Evolutionary conservation across 805 yeast species (phyloP), one percentile per base, ranked within the genome.

Genomic region (Teunomyces gatunensis): DNA sequence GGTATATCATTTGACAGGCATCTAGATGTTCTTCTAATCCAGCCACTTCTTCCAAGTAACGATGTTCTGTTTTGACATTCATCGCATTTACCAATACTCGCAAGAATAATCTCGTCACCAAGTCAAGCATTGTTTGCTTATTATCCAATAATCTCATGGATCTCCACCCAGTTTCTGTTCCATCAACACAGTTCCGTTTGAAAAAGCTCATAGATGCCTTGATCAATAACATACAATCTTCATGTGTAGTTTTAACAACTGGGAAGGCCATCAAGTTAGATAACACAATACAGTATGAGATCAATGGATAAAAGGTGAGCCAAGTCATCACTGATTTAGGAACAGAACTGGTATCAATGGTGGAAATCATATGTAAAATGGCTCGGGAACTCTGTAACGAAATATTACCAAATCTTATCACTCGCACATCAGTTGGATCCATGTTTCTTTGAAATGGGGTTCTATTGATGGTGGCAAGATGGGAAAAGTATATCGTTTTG

Each of bases 371-470:
- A 27, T 58, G 54, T 27, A 68, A 47, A 1, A 66, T 50, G 3
- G 59, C 52, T 27, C 71, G 51, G 9, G 71, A 61, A 46, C 64
- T 55, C 10, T 64, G 63, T 27, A 63, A 52, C 3, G 69, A 56
- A 3, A 42, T 17, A 11, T 42, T 32, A 17, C 45, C 45, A 27
- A 29, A 12, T 57, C 43, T 37, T 4, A 53, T 28, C 29, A 47
- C 54, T 23, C 54, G 53, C 9, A 49, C 47, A 42, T 55, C 59
- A 6, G 42, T 49, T 1, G 53, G 52, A 6, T 49, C 45, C 15
- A 18, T 15, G n/a, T 48, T 35, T 3, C 53, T 55, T 29, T 59
- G 49, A 45, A 62, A 57, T 10, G 71, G 69, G 1, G 64, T 56
- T 39, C 71, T 45, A 47, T 68, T 67, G 23, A 67, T 50, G 5